Evolutionary conservation across 1,139 yeast genomes (phyloP).

Genomic region (Yarrowia galli): DNA sequence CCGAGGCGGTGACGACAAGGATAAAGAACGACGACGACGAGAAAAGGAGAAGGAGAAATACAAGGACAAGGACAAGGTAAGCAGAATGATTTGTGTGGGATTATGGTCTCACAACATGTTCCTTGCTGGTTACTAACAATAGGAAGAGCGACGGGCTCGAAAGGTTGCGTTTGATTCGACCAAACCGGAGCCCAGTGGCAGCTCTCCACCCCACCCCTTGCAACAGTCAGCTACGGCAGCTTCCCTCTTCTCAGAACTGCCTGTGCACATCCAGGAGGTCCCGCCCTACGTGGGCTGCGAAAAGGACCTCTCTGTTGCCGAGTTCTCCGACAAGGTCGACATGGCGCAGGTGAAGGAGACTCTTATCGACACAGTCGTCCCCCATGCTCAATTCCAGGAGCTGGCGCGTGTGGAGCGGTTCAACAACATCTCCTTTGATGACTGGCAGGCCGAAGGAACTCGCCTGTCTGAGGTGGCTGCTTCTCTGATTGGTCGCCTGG

Average conservation of each 20-base stretch:
- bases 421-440: slow-evolving; percentile 34
- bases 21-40: slow-evolving; percentile 20
- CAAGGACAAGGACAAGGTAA: slow-evolving; percentile 11
- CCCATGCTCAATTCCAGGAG: slow-evolving; percentile 29
- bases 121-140: slow-evolving; percentile 1
- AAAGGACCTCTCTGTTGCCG: slow-evolving; percentile 22
- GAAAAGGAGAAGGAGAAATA: slow-evolving; percentile 14
- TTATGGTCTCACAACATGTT: too few relatives aligned
- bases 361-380: slow-evolving; percentile 23
- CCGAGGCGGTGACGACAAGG: slow-evolving; percentile 14
- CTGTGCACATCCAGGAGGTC: slow-evolving; percentile 24
- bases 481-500: not conserved
- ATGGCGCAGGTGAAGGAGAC: slow-evolving; percentile 33
- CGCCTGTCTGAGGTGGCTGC: slow-evolving; percentile 18
- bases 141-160: slow-evolving; percentile 21
- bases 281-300: slow-evolving; percentile 28
- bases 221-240: slow-evolving; percentile 28
- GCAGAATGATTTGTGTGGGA: too few relatives aligned
- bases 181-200: not conserved
- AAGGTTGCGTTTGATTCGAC: slow-evolving; percentile 13
- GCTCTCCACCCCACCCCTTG: not conserved
- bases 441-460: slow-evolving; percentile 33
- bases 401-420: slow-evolving; percentile 25
- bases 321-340: slow-evolving; percentile 30
- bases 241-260: slow-evolving; percentile 20